phyloP scores from a whole-genome alignment of 192 early-diverging fungal species.

The Lunasporangiospora selenospora region DNA sequence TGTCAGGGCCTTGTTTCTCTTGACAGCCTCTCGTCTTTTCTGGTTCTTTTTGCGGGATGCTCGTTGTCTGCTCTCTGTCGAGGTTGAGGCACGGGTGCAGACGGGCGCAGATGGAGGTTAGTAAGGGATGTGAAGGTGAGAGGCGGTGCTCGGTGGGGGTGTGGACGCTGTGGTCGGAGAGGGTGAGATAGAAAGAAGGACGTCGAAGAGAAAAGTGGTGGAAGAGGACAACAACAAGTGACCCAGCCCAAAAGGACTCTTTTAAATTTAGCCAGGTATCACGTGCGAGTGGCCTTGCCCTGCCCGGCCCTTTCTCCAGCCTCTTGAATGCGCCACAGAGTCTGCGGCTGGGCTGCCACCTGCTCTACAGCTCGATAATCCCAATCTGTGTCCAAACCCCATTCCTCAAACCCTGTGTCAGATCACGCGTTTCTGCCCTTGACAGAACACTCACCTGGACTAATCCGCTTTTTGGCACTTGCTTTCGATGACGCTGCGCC shows the following conservation, averaged over 20 bases:
- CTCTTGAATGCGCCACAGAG: too few relatives aligned
- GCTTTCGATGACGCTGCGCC: background rate
- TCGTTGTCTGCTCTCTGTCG: constrained; percentile 22
- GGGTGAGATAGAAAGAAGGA: background rate
- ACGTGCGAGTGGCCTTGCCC: too few relatives aligned
- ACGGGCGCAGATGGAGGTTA: too few relatives aligned
- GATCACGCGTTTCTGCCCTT: background rate
- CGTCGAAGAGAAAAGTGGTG: background rate
- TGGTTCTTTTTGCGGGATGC: constrained; percentile 36
- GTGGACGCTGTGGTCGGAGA: background rate
- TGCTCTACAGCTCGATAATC: too few relatives aligned
- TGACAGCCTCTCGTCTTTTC: constrained; percentile 24
- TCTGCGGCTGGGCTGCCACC: too few relatives aligned
- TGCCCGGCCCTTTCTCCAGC: too few relatives aligned
- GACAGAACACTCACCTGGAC: background rate
- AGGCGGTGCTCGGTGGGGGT: background rate
- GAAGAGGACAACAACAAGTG: background rate
- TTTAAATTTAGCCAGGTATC: too few relatives aligned
- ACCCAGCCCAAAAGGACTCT: too few relatives aligned
- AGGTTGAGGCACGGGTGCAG: too few relatives aligned
- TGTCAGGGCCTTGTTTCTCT: constrained; percentile 14
- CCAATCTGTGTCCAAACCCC: too few relatives aligned
- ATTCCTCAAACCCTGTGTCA: background rate
- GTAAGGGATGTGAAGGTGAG: background rate
- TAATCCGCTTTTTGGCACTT: background rate